Base-by-base conservation (phyloP, 345 rosid species). In the Lepidium aucheri region DNA sequence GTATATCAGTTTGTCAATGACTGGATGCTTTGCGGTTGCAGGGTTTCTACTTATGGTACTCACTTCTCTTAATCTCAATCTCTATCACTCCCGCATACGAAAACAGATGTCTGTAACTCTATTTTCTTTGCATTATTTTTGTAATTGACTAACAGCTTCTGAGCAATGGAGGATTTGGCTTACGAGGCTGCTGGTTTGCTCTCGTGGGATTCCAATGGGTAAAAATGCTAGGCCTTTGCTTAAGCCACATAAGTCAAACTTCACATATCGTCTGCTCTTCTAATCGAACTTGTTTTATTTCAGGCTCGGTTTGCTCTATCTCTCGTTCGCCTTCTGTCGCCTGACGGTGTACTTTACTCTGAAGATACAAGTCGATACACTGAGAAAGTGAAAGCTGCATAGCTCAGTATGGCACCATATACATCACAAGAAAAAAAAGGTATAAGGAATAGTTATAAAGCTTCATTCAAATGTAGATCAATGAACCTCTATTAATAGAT, bases 161-260 rank as follows among this genome's bases (percentile, higher is more conserved):
- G 67, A 80, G 76, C 69, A 78, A 76, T 24, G 78, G 70, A 75
- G 91, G 90, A 47, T 84, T 74, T 26, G 91, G 97, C 34, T 76
- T 87, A 77, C 66, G 77, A 36, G 90, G 88, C 69, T 85, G 86
- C 76, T 87, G 95, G 97, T 85, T 40, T 14, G 72, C 80, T 7
- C 85, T 87, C 20, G 76, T 82, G 12, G 91, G 85, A 60, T 90
- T 90, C 68, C 95, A 83, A 68, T 87, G 86, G 97, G 97, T 87
- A 53, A 14, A 12, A n/a, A n/a, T n/a, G n/a, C n/a, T n/a, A n/a
- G n/a, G n/a, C n/a, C 45, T 38, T 22, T 26, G 43, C 12, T 40
- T 68, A 55, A 45, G 50, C 61, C 54, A 56, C 40, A 13, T 42
- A 9, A 36, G 14, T 4, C 20, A 39, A 53, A 26, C 20, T 42